A percentile compares a stretch with the other conserved stretches of the same genome.
Evolutionary conservation across 2,329 filamentous ascomycete species (phyloP).

Genomic region (Fusarium protoensiforme): DNA sequence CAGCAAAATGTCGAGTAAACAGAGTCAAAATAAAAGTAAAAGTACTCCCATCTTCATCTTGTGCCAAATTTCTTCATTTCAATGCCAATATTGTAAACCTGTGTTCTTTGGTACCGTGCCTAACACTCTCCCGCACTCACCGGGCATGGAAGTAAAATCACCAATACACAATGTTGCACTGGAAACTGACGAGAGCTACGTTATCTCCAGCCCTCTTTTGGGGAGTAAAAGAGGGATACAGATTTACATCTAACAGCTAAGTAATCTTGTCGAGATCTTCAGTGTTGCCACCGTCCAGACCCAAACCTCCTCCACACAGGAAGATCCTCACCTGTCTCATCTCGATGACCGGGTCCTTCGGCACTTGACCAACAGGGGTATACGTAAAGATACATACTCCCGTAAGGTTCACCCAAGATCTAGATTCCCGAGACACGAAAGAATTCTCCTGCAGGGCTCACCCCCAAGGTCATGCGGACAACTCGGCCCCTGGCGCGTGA

Average conservation of each 20-base stretch:
- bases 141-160: too few species aligned
- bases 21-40: not conserved
- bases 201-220: not conserved
- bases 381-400: not conserved
- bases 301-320: not conserved
- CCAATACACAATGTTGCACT: not conserved
- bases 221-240: rapidly evolving
- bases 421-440: not conserved
- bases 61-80: not conserved
- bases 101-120: not conserved
- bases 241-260: not conserved
- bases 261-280: not conserved
- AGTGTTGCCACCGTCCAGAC: not conserved
- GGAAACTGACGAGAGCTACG: rapidly evolving
- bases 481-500: not conserved
- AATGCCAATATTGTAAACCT: not conserved
- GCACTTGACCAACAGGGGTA: not conserved
- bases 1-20: not conserved
- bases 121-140: not conserved
- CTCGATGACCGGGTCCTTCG: not conserved
- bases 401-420: not conserved
- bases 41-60: not conserved
- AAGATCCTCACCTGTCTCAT: not conserved
- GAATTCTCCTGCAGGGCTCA: not conserved
- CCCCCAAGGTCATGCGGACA: not conserved